These are phyloP conservation scores for Physcomitrellopsis africana DNA, from an alignment of 225 moss, liverwort and hornwort genomes.

Conservation along the genomic window DNA sequence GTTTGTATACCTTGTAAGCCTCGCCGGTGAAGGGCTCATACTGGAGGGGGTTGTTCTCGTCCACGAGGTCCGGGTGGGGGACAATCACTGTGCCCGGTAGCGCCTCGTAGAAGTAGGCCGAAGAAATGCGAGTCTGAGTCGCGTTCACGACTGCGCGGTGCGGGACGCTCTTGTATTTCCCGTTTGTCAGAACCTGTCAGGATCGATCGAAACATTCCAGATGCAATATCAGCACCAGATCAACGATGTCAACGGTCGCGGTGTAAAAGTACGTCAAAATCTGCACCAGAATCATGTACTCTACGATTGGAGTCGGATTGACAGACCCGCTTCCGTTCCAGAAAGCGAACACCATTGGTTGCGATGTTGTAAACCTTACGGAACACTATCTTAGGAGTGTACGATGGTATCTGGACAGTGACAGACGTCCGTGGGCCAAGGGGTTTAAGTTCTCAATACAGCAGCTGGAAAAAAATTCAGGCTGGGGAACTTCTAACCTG, in stretches of 20 bases:
- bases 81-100: slow-evolving; percentile 26
- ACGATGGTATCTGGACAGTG: slow-evolving; percentile 29
- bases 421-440: not conserved
- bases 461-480: no score
- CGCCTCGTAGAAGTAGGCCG: slow-evolving; percentile 57
- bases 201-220: no score
- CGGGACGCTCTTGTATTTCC: slow-evolving; percentile 49
- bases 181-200: slow-evolving; percentile 54
- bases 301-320: slow-evolving; percentile 36
- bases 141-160: slow-evolving; percentile 60
- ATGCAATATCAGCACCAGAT: not conserved
- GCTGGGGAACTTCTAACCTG: slow-evolving; percentile 34
- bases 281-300: slow-evolving; percentile 37
- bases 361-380: not conserved
- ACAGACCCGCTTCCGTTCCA: slow-evolving; percentile 14
- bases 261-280: slow-evolving; percentile 12
- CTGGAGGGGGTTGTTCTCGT: slow-evolving; percentile 13
- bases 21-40: slow-evolving; percentile 47
- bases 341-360: slow-evolving; percentile 19
- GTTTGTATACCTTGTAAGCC: slow-evolving; percentile 30
- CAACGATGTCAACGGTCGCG: slow-evolving; percentile 16
- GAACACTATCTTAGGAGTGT: slow-evolving; percentile 34
- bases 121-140: slow-evolving; percentile 36
- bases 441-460: no score
- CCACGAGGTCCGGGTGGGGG: slow-evolving; percentile 48